Conservation (phyloP, 139 green algal species). For the Asterochloris erici region DNA sequence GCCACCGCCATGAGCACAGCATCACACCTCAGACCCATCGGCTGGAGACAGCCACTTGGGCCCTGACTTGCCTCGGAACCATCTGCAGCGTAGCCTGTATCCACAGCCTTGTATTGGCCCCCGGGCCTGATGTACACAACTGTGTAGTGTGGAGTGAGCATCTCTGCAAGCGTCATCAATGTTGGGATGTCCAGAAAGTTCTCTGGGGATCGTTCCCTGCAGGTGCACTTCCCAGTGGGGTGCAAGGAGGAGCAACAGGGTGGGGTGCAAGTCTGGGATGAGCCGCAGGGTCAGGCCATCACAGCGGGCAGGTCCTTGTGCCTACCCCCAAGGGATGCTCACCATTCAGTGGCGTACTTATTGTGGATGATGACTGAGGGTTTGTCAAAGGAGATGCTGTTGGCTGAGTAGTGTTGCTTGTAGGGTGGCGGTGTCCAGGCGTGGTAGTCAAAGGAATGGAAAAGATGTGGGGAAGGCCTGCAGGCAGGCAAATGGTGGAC, state of each 20-base stretch:
- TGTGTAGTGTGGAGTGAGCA: background rate
- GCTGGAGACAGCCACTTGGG: no score
- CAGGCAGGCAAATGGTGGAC: no score
- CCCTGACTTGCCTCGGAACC: background rate
- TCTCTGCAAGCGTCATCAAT: background rate
- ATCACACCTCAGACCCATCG: no score
- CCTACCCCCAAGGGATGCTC: background rate
- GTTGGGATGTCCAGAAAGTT: constrained; percentile 16
- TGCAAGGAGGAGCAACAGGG: no score
- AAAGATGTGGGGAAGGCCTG: no score
- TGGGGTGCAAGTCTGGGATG: no score
- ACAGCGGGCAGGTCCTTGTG: no score
- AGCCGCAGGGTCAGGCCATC: no score
- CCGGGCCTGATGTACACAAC: constrained; percentile 12
- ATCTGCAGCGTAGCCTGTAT: background rate
- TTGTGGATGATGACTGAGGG: constrained; percentile 11
- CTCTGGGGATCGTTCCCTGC: background rate
- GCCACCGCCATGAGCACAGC: no score
- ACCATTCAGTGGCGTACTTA: constrained; percentile 9
- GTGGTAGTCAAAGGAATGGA: background rate
- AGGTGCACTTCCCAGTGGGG: no score
- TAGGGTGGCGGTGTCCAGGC: constrained; percentile 1
- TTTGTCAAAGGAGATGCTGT: background rate
- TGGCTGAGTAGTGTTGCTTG: background rate
- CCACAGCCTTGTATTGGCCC: background rate